Evolutionary conservation across 129 eudicot genomes (phyloP).

Genomic region (Cynara cardunculus): DNA sequence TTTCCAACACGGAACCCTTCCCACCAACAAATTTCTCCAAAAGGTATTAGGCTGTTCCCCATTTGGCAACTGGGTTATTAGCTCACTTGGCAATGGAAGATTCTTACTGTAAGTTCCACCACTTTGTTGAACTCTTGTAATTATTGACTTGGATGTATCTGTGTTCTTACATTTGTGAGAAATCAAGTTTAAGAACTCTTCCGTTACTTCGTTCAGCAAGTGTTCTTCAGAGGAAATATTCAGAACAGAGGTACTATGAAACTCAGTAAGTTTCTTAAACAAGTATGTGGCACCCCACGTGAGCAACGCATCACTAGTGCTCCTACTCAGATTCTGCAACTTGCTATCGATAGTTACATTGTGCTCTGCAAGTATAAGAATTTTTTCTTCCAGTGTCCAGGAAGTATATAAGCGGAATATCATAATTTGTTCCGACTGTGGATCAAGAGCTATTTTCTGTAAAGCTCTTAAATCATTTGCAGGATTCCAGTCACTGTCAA

Average conservation of each 20-base stretch:
- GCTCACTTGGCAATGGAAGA: conserved; percentile 46
- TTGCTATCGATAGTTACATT: conserved; percentile 42
- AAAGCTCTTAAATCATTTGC: conserved; percentile 71
- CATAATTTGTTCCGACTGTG: conserved; percentile 48
- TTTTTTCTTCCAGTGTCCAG: conserved; percentile 74
- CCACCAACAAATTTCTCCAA: conserved; percentile 70
- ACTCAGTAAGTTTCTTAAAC: conserved; percentile 56
- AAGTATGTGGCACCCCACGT: conserved; percentile 76
- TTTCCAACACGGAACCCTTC: conserved; percentile 67
- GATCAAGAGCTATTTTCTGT: conserved; percentile 55
- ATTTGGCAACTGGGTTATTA: conserved; percentile 30
- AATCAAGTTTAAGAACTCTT: conserved; percentile 49
- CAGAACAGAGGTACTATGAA: conserved; percentile 36
- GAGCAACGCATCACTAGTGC: conserved; percentile 48
- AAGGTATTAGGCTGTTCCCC: conserved; percentile 53
- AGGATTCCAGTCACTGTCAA: conserved; percentile 80
- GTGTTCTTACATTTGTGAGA: conserved; percentile 16
- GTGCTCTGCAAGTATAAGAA: conserved; percentile 56
- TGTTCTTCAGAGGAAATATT: conserved; percentile 28
- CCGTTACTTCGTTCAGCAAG: conserved; percentile 33
- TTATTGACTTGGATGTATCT: conserved; percentile 17
- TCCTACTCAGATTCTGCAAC: conserved; percentile 39
- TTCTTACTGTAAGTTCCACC: conserved; percentile 41
- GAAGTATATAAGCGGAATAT: conserved; percentile 73
- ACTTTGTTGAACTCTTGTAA: conserved; percentile 44